Conservation (phyloP, 2,329 filamentous ascomycete species). For the Colletotrichum sp. region DNA sequence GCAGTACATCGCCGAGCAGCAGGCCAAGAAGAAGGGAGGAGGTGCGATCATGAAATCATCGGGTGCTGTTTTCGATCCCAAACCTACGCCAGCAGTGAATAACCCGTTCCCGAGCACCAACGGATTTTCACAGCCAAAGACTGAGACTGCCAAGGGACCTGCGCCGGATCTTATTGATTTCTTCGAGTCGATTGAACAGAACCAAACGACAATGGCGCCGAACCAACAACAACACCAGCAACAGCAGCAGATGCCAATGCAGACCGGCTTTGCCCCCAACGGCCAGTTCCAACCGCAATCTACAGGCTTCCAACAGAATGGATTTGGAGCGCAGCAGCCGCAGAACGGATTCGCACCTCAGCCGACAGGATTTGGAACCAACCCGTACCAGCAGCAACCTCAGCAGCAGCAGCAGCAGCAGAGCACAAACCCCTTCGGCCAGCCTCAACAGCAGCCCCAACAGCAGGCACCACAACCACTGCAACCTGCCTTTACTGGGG, state of each 20-base stretch:
- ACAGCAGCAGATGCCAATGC: conserved; percentile 27
- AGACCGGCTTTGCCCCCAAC: conserved; percentile 29
- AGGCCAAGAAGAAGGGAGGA: conserved; percentile 63
- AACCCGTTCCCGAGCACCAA: conserved; percentile 49
- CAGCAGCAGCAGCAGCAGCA: conserved; percentile 41
- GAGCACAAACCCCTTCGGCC: conserved; percentile 32
- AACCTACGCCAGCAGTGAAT: conserved; percentile 40
- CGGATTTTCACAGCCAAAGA: conserved; percentile 39
- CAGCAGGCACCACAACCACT: conserved; percentile 39
- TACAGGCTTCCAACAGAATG: conserved; percentile 41
- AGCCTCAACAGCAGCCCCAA: conserved; percentile 39
- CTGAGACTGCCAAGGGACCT: conserved; percentile 62
- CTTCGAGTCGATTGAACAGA: conserved; percentile 91
- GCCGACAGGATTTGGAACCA: conserved; percentile 42
- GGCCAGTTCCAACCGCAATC: conserved; percentile 34
- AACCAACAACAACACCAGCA: conserved; percentile 36
- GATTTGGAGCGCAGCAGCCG: conserved; percentile 44
- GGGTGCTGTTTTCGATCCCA: conserved; percentile 34
- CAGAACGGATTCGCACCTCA: conserved; percentile 46
- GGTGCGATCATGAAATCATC: conserved; percentile 25
- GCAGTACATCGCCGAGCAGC: conserved; percentile 89
- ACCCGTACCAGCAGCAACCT: conserved; percentile 44
- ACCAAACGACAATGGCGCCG: conserved; percentile 72
- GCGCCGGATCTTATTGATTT: conserved; percentile 89
- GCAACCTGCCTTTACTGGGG: conserved; percentile 64